phyloP scores from a whole-genome alignment of 768 basidiomycete genomes.

The Termitomyces sp. region DNA sequence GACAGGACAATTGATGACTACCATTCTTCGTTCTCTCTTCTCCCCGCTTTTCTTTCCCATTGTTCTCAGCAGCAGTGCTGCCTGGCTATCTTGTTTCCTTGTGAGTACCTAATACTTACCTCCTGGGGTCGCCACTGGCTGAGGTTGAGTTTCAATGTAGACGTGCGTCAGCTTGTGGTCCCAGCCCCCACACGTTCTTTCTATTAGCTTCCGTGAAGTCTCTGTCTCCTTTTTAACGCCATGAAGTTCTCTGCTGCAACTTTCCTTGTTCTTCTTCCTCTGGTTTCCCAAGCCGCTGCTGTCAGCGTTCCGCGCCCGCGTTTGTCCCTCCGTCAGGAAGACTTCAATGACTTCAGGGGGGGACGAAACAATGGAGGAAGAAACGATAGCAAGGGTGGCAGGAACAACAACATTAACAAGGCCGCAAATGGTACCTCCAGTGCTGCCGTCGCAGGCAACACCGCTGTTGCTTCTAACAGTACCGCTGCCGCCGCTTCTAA shows the following conservation, averaged over 20 bases:
- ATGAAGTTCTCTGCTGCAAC: conserved; percentile 50
- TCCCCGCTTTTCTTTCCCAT: conserved; percentile 19
- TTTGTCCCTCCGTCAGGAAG: conserved; percentile 22
- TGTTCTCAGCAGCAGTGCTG: conserved; percentile 55
- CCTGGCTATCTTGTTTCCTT: conserved; percentile 23
- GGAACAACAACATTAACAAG: not conserved
- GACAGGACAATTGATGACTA: not conserved
- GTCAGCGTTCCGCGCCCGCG: conserved; percentile 21
- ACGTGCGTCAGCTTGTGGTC: conserved; percentile 25
- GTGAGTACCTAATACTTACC: conserved; percentile 16
- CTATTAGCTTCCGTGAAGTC: conserved; percentile 48
- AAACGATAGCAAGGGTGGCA: not conserved
- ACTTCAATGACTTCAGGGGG: conserved; percentile 15
- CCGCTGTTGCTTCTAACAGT: conserved; percentile 2
- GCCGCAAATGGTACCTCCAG: not conserved
- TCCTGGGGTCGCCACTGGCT: not conserved
- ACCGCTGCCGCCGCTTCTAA: conserved; percentile 7
- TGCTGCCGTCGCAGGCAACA: not conserved
- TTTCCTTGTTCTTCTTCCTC: conserved; percentile 34
- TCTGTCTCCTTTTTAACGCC: conserved; percentile 21
- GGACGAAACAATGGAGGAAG: conserved; percentile 11
- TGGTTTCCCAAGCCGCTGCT: conserved; percentile 33
- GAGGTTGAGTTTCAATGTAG: not conserved
- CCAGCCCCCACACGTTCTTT: conserved; percentile 29
- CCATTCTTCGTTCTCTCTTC: conserved; percentile 15